A percentile compares a stretch with the other conserved stretches of the same genome.
Evolutionary conservation across 2,329 filamentous ascomycete species (phyloP).

Genomic region (Juglanconis juglandina): DNA sequence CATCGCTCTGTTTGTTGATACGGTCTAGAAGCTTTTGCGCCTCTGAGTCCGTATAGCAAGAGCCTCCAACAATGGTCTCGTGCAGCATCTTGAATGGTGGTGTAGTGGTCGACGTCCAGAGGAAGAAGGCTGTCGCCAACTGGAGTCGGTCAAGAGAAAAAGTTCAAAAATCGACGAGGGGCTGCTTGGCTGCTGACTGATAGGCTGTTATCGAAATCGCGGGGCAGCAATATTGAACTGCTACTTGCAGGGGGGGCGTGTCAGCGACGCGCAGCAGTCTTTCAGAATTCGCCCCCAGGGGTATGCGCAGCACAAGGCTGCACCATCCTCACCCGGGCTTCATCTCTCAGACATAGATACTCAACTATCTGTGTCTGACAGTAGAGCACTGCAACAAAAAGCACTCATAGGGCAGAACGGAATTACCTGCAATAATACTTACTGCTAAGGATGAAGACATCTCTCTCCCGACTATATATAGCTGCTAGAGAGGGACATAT

Average conservation of each 20-base stretch:
- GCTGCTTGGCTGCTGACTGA: conserved; percentile 7
- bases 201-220: conserved; percentile 14
- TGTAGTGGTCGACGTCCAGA: conserved; percentile 1
- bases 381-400: no score
- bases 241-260: conserved; percentile 3
- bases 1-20: conserved; percentile 22
- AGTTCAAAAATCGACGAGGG: conserved; percentile 14
- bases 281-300: no score
- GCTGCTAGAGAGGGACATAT: no score
- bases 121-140: conserved; percentile 5
- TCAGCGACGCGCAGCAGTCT: conserved; percentile 2
- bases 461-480: no score
- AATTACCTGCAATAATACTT: no score
- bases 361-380: no score
- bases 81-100: conserved; percentile 12
- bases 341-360: no score
- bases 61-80: conserved; percentile 15
- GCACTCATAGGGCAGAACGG: no score
- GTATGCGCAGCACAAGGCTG: no score
- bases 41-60: conserved; percentile 18
- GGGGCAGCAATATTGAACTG: conserved; percentile 4
- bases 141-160: neutral
- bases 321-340: no score
- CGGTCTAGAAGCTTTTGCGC: conserved; percentile 19
- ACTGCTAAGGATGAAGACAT: no score